Base-by-base conservation (phyloP, 345 rosid species). In the Lenwebbia sp. region DNA sequence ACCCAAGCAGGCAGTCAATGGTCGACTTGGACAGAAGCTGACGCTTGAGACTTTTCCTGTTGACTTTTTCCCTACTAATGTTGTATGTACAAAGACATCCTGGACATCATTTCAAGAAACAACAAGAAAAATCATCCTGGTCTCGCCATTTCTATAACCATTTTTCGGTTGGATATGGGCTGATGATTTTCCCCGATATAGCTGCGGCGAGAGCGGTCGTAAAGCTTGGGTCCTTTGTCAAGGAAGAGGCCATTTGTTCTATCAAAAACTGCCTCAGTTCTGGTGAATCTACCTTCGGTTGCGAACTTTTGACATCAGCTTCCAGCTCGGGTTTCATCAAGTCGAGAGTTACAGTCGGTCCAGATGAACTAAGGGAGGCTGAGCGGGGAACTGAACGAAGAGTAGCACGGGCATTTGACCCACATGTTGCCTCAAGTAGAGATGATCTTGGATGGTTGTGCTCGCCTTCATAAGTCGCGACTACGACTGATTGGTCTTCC, bases 391-490 rank as follows among this genome's bases (percentile, higher is more conserved):
- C 92, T 54, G 93, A 86, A 84, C 91, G 88, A 49, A 76, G 82
- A 33, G 90, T 53, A 21, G 81, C 83, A 55, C 86, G 78, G 25
- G 93, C 91, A 90, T 85, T 92, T 44, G 91, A 65, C 52, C 92
- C 88, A 6, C 91, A 81, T 85, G 90, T 89, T 82, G 94, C 89
- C 51, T 97, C 99, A 84, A 88, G 81, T 50, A 90, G 94, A 19
- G 95, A 86, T 3, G 95, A 94, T 83, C 87, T 90, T 55, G 97
- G 96, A 92, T 97, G 99, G 89, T 94, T 97, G 91, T 97, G 99
- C 88, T 95, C 99, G n/a, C 99, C 99, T 83, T 97, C 99, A 47
- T 97, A 96, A 26, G 99, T 97, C 10, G 99, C 99, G 10, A 96
- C 96, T 60, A 97, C 40, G 10, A 97, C 90, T 0, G 93, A 92